Evolutionary conservation across 2,329 filamentous ascomycete species (phyloP).

Genomic region (Colletotrichum musae): DNA sequence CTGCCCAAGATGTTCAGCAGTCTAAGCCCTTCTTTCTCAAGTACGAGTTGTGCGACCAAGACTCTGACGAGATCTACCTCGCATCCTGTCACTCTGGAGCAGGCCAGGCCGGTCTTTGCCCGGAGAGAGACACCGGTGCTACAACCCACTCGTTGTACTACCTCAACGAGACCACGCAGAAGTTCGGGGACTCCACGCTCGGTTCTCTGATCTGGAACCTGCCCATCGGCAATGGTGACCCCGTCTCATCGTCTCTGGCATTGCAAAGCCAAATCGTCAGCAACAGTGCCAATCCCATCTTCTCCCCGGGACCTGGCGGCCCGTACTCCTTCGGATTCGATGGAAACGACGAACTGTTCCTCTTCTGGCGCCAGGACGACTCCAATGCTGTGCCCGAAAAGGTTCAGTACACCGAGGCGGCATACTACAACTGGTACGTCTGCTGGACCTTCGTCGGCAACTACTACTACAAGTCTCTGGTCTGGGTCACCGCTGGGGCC

Average conservation of each 20-base stretch:
- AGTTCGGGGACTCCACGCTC: slow-evolving; percentile 3
- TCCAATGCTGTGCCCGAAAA: slow-evolving; percentile 22
- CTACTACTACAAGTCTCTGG: slow-evolving; percentile 39
- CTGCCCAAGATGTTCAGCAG: slow-evolving; percentile 23
- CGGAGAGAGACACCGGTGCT: slow-evolving; percentile 4
- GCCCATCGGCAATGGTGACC: slow-evolving; percentile 27
- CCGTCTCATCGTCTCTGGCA: slow-evolving; percentile 7
- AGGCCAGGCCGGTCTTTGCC: slow-evolving; percentile 36
- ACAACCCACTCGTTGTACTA: slow-evolving; percentile 17
- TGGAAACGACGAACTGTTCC: slow-evolving; percentile 28
- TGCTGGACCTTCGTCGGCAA: slow-evolving; percentile 39
- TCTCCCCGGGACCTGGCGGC: slow-evolving; percentile 24
- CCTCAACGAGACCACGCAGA: slow-evolving; percentile 19
- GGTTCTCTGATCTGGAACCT: slow-evolving; percentile 36
- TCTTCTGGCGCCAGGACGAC: slow-evolving; percentile 28
- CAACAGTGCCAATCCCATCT: slow-evolving; percentile 37
- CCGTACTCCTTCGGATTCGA: slow-evolving; percentile 34
- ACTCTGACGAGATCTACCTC: slow-evolving; percentile 29
- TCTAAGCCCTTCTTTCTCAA: slow-evolving; percentile 35
- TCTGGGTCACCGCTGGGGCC: slow-evolving; percentile 33
- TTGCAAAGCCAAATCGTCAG: slow-evolving; percentile 28
- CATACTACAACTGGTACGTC: slow-evolving; percentile 37
- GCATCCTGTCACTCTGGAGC: slow-evolving; percentile 37
- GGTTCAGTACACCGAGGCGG: not conserved
- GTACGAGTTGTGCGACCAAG: not conserved